Evolutionary conservation across 2,329 filamentous ascomycete genomes (phyloP), one percentile per base, ranked within the genome.

Genomic region (Rhynchosporium graminicola): DNA sequence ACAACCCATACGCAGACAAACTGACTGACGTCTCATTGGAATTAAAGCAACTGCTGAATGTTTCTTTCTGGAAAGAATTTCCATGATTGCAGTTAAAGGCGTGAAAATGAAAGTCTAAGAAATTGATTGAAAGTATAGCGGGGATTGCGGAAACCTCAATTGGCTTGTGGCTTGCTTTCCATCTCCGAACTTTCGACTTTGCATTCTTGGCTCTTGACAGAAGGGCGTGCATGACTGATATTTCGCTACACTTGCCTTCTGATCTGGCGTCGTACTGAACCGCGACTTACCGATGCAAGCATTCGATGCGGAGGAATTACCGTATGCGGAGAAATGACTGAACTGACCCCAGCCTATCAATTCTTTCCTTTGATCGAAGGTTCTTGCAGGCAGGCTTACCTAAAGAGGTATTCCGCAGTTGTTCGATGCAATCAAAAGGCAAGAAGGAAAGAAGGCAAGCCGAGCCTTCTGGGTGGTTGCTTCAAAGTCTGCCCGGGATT

Each of bases 221-320:
- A 54, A 54, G 51, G 51, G 51, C 51, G 51, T 42, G 51, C 33
- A 40, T 40, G 51, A 54, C 33, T 12, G n/a, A 54, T 33, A 12
- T 33, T n/a, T 42, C 51, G 51, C 51, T 13, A 54, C 26, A 54
- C 51, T 26, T 54, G 13, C 51, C 36, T 38, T 31, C 26, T 42
- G 28, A 4, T 9, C 31, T 33, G 28, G 12, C 12, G 13, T 20
- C 13, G 12, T 10, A 13, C 36, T 54, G 15, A 26, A n/a, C 51
- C 51, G 51, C 36, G 36, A 54, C 8, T 54, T 54, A 29, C 51
- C 51, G 51, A 46, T n/a, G 42, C 13, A 3, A n/a, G 42, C 3
- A n/a, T 45, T 15, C 4, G 42, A 3, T 42, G 40, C 20, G 20
- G 20, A 20, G 9, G 1, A 2, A 50, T 29, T 48, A 26, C 28